Evolutionary conservation across 768 basidiomycete genomes (phyloP).

Genomic region (Symmetrospora coprosmae): DNA sequence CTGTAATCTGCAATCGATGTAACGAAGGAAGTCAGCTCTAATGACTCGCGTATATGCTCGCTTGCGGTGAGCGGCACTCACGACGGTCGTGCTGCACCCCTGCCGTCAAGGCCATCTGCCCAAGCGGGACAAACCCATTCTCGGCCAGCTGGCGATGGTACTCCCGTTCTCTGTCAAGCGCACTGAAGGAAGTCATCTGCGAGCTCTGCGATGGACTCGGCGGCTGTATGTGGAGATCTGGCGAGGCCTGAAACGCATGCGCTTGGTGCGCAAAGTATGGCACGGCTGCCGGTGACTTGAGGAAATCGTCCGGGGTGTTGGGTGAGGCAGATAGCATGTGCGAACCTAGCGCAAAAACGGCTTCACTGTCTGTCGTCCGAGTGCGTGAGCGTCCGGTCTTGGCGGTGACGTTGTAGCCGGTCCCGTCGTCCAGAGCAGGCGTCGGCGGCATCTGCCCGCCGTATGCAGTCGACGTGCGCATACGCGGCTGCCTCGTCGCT

Average conservation of each 20-base stretch:
- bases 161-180: neutral
- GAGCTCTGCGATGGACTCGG: neutral
- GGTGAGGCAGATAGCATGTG: neutral
- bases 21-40: neutral
- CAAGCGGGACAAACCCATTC: neutral
- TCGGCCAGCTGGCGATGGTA: neutral
- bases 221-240: neutral
- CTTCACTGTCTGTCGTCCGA: conserved; percentile 7
- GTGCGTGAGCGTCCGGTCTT: neutral
- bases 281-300: neutral
- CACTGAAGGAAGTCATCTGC: neutral
- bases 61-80: neutral
- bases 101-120: neutral
- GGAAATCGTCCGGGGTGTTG: neutral
- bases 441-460: conserved; percentile 14
- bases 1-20: conserved; percentile 14
- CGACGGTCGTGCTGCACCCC: neutral
- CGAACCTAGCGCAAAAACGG: neutral
- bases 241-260: too few species aligned
- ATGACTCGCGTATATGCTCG: neutral
- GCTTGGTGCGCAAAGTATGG: neutral
- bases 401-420: too few species aligned
- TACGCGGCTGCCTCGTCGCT: too few species aligned
- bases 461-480: conserved; percentile 10
- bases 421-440: neutral